Conservation (phyloP, 768 basidiomycete genomes). For the Agrocybe praecox region DNA sequence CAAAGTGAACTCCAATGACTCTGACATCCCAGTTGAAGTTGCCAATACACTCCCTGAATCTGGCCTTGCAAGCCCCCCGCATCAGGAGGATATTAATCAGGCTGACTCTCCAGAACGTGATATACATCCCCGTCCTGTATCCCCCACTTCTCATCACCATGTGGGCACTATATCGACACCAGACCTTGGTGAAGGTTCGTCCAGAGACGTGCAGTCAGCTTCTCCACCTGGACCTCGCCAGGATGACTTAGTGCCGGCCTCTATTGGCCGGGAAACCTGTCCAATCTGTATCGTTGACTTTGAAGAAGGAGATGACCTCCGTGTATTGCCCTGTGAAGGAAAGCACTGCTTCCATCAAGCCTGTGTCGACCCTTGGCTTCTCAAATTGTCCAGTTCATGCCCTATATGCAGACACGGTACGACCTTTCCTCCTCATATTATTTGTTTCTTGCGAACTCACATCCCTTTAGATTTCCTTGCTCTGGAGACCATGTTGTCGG, state of each 20-base stretch:
- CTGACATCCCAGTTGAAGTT: not conserved
- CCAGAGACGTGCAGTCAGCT: slow-evolving; percentile 3
- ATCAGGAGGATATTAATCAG: not conserved
- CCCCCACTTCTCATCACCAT: slow-evolving; percentile 5
- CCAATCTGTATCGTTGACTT: slow-evolving; percentile 96
- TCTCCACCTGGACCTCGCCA: slow-evolving; percentile 8
- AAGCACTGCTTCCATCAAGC: slow-evolving; percentile 88
- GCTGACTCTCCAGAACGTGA: not conserved
- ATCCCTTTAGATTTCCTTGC: slow-evolving; percentile 54
- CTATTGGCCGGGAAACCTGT: slow-evolving; percentile 84
- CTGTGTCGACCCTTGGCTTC: slow-evolving; percentile 93
- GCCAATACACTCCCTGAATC: not conserved
- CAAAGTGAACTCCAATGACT: slow-evolving; percentile 3
- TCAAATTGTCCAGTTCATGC: slow-evolving; percentile 88
- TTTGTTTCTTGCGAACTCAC: not conserved
- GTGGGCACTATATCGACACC: not conserved
- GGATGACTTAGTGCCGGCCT: slow-evolving; percentile 56
- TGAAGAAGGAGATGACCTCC: slow-evolving; percentile 89
- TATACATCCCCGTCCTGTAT: not conserved
- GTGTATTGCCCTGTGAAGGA: slow-evolving; percentile 89
- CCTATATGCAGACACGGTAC: slow-evolving; percentile 90
- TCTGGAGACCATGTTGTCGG: slow-evolving; percentile 56
- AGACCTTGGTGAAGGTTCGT: slow-evolving; percentile 22
- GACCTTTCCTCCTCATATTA: slow-evolving; percentile 14
- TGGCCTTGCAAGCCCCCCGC: not conserved